Base-by-base conservation (phyloP, 805 yeast genomes). In the Starmerella bombicola region DNA sequence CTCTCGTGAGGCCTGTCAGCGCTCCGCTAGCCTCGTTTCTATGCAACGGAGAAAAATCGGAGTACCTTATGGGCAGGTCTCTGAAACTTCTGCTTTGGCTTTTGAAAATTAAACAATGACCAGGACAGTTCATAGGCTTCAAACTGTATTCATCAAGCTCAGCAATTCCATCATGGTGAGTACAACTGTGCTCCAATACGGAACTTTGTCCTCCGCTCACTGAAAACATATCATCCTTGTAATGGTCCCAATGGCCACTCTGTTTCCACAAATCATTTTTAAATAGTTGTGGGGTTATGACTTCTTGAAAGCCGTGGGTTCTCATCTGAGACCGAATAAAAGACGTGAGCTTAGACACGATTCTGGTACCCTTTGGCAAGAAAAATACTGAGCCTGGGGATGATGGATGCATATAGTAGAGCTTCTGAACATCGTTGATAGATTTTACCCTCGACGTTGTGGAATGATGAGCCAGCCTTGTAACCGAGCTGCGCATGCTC, bases 11-110 rank as follows among this genome's bases (percentile, higher is more conserved):
- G 0, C 98, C 98, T 5, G 88, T 72, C 17, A 91, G 68, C 1
- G 97, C 93, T 3, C 98, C 98, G 42, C 93, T 78, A 21, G 93
- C 78, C 61, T 91, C 98, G 55, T 91, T 91, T 55, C 98, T 69
- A 59, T 91, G 98, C 44, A 91, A 64, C 2, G 94, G 83, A 19
- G 93, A 79, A 63, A 88, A 88, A 59, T 91, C 98, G 18, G 93
- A 76, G 49, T 71, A 71, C 49, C 96, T 63, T 31, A 88, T 64
- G 0, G 98, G 98, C 38, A 91, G 63, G 49, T 91, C 97, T 34
- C 80, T 74, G 56, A 82, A 80, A 0, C 93, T 80, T 47, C 88
- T 71, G 37, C 81, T 84, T 46, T 76, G 76, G 50, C 77, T 69
- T 35, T 74, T 71, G 61, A 75, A 91, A 17, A 91, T 71, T 33